These are phyloP conservation scores for Daedaleopsis nitida DNA, from an alignment of 768 basidiomycete genomes.

Conservation along the genomic window DNA sequence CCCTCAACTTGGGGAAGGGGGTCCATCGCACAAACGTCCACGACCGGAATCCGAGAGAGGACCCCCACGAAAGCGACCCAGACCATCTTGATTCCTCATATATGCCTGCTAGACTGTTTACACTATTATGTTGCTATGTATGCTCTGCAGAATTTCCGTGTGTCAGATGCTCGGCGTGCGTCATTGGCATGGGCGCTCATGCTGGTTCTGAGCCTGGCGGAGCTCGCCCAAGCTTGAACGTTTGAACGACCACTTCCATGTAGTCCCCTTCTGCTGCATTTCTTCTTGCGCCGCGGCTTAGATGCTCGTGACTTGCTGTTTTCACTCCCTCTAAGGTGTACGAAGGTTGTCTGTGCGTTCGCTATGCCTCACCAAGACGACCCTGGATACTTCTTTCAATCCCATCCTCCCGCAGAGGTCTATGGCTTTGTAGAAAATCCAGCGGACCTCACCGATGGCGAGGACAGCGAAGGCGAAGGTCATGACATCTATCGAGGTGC, in stretches of 20 bases:
- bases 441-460: slow-evolving; percentile 5
- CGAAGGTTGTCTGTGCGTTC: neutral
- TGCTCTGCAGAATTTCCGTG: neutral
- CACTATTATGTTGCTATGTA: neutral
- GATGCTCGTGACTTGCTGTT: slow-evolving; percentile 9
- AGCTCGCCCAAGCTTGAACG: neutral
- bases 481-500: slow-evolving; percentile 66
- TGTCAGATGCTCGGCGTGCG: neutral
- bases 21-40: slow-evolving; percentile 2
- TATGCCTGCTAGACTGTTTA: neutral
- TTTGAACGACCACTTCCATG: slow-evolving; percentile 16
- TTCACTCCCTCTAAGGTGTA: neutral
- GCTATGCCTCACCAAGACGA: slow-evolving; percentile 4
- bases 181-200: slow-evolving; percentile 6
- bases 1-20: slow-evolving; percentile 15
- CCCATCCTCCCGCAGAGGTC: slow-evolving; percentile 12
- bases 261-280: slow-evolving; percentile 7
- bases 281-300: slow-evolving; percentile 7
- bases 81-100: neutral
- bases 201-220: neutral
- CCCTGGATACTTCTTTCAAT: slow-evolving; percentile 5
- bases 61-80: slow-evolving; percentile 15
- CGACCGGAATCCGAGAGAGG: slow-evolving; percentile 22
- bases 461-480: slow-evolving; percentile 29
- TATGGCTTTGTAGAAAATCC: slow-evolving; percentile 17